Conservation (phyloP, 2,329 filamentous ascomycete species). For the Cucurbitaria berberidis region DNA sequence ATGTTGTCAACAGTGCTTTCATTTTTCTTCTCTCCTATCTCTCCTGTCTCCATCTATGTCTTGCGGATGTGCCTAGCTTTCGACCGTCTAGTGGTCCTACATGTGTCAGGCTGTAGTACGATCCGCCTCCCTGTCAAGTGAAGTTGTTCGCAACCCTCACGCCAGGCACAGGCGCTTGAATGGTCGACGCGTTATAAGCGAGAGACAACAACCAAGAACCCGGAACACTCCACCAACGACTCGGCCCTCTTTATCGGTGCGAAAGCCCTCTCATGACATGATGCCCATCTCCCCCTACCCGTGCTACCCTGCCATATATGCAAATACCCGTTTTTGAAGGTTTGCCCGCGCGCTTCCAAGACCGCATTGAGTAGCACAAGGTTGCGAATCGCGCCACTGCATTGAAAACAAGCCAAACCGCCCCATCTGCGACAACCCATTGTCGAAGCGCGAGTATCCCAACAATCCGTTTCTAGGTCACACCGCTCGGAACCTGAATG, state of each 20-base stretch:
- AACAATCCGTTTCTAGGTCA: slow-evolving; percentile 33
- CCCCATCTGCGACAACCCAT: slow-evolving; percentile 15
- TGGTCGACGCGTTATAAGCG: slow-evolving; percentile 25
- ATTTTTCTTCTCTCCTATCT: too few species aligned
- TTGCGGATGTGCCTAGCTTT: slow-evolving; percentile 17
- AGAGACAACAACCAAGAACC: slow-evolving; percentile 28
- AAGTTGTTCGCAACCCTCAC: slow-evolving; percentile 26
- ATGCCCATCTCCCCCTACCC: slow-evolving; percentile 2
- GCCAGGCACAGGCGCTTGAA: slow-evolving; percentile 32
- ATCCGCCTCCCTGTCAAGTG: slow-evolving; percentile 28
- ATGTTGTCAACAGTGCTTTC: slow-evolving; percentile 17
- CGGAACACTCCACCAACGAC: slow-evolving; percentile 22
- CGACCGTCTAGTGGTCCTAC: slow-evolving; percentile 39
- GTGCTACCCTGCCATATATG: slow-evolving; percentile 6
- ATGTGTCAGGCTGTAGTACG: slow-evolving; percentile 35
- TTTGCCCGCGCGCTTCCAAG: slow-evolving; percentile 13
- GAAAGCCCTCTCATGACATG: slow-evolving; percentile 1
- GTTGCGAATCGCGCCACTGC: slow-evolving; percentile 31
- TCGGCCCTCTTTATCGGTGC: slow-evolving; percentile 14
- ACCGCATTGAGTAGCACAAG: slow-evolving; percentile 22
- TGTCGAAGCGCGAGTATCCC: slow-evolving; percentile 24
- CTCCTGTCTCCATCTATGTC: too few species aligned
- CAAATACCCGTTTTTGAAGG: slow-evolving; percentile 4
- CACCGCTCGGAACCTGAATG: slow-evolving; percentile 30
- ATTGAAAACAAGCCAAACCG: slow-evolving; percentile 31